phyloP scores from a whole-genome alignment of 106 monocot species.

The Phalaenopsis aphrodite region DNA sequence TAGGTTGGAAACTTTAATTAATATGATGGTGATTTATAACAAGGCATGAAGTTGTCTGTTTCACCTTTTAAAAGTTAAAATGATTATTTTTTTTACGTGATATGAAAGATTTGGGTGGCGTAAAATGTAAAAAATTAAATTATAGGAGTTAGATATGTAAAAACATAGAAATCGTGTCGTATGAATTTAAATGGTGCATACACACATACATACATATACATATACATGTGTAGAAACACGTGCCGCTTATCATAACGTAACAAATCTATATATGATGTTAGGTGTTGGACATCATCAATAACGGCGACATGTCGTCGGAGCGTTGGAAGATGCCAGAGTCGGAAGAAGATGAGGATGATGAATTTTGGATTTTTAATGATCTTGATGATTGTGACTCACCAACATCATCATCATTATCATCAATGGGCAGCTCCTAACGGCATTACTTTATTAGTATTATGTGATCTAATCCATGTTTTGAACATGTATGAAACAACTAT shows the following conservation, averaged over 20 bases:
- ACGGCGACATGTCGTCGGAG: constrained; percentile 15
- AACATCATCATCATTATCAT: constrained; percentile 17
- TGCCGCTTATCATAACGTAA: too few relatives aligned
- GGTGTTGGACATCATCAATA: constrained; percentile 23
- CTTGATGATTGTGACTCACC: constrained; percentile 25
- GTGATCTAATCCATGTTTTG: background rate
- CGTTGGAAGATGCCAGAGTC: constrained; percentile 27
- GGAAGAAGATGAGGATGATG: constrained; percentile 22
- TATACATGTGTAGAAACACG: too few relatives aligned
- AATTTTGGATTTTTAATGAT: constrained; percentile 31
- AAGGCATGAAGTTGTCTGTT: background rate
- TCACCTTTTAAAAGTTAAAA: too few relatives aligned
- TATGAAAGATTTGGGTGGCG: too few relatives aligned
- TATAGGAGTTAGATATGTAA: too few relatives aligned
- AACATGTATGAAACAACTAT: constrained; percentile 4
- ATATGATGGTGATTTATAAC: background rate
- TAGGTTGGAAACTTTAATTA: constrained; percentile 5
- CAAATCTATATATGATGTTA: constrained; percentile 8
- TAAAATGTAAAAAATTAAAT: too few relatives aligned
- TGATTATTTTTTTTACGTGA: too few relatives aligned
- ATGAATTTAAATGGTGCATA: too few relatives aligned
- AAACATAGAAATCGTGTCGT: too few relatives aligned
- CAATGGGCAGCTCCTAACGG: constrained; percentile 4
- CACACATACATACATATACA: too few relatives aligned
- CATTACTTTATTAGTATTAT: background rate